A percentile compares a stretch with the other conserved stretches of the same genome.
Evolutionary conservation across 2,329 filamentous ascomycete genomes (phyloP).

Genomic region (Beauveria brongniartii): DNA sequence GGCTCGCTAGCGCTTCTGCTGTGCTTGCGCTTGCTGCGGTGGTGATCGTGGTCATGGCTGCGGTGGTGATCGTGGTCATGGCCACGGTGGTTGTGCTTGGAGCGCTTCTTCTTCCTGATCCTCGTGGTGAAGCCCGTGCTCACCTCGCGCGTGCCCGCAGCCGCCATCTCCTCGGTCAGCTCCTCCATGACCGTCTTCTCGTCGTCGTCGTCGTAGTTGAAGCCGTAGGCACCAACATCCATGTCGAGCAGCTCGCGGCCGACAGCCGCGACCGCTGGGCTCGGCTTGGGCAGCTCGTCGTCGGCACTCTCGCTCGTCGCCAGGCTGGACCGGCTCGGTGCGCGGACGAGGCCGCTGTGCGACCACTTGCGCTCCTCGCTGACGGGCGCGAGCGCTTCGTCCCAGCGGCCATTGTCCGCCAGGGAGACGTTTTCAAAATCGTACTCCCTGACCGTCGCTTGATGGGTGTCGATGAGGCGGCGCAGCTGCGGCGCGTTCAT

Average conservation of each 20-base stretch:
- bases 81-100: conserved; percentile 26
- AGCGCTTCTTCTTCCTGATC: conserved; percentile 37
- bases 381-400: conserved; percentile 70
- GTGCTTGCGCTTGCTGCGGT: conserved; percentile 21
- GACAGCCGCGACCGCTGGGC: conserved; percentile 47
- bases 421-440: conserved; percentile 72
- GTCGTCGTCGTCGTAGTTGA: conserved; percentile 20
- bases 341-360: conserved; percentile 19
- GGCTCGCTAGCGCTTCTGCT: conserved; percentile 19
- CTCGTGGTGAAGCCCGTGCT: conserved; percentile 35
- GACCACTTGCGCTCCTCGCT: conserved; percentile 34
- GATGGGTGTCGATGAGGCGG: conserved; percentile 59
- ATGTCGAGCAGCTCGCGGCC: conserved; percentile 38
- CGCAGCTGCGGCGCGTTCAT: conserved; percentile 66
- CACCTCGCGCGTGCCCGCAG: conserved; percentile 18
- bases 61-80: conserved; percentile 21
- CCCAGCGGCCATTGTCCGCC: conserved; percentile 63
- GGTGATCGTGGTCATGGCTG: conserved; percentile 19
- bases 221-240: conserved; percentile 31
- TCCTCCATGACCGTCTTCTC: conserved; percentile 23
- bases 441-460: conserved; percentile 62
- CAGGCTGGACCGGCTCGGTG: conserved; percentile 19
- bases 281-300: conserved; percentile 35
- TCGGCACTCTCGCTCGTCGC: conserved; percentile 27
- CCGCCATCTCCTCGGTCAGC: conserved; percentile 26